Evolutionary conservation across 441 rosid species (phyloP), one percentile per base, ranked within the genome.

Genomic region (Populus tomentosa): DNA sequence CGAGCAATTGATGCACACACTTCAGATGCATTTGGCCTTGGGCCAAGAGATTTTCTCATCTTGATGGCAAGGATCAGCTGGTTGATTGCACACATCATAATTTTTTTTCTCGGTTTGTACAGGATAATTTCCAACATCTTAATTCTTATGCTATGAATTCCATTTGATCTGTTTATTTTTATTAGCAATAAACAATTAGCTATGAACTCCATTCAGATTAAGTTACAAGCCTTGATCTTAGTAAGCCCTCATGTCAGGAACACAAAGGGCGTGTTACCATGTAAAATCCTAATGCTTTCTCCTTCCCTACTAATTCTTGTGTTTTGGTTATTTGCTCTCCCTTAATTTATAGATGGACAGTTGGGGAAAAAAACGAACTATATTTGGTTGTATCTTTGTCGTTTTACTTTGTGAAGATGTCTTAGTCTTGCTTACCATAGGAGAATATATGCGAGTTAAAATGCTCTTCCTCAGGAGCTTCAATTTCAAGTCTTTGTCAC

Each of bases 401-500:
- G 20, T 14, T 46, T 46, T 13, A 14, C 20, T 46, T 46, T 46
- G 56, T 14, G 56, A 46, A 46, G 28, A 70, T 30, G 62, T 7
- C 14, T n/a, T 28, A 1, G 61, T 65, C 69, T 72, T n/a, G 82
- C 90, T 83, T 77, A 93, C 99, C 98, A 88, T 89, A 50, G 97
- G 98, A 75, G 92, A 85, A 82, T 90, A 85, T 78, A 93, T 88
- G 81, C 94, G 90, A 59, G 91, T 88, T 80, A 93, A 82, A 80
- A 95, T 88, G 80, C 98, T 96, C 80, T 88, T 91, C 86, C 87
- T 90, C 80, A 90, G 62, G 61, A 93, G 95, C 78, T 92, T 92
- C 86, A 92, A 56, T 74, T 87, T 93, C 79, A 86, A 59, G 8
- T 81, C 76, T 75, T 80, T 82, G 81, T 95, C 98, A 20, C 88